Base-by-base conservation (phyloP, 495 filamentous ascomycete genomes). In the Penicillium bialowiezense region DNA sequence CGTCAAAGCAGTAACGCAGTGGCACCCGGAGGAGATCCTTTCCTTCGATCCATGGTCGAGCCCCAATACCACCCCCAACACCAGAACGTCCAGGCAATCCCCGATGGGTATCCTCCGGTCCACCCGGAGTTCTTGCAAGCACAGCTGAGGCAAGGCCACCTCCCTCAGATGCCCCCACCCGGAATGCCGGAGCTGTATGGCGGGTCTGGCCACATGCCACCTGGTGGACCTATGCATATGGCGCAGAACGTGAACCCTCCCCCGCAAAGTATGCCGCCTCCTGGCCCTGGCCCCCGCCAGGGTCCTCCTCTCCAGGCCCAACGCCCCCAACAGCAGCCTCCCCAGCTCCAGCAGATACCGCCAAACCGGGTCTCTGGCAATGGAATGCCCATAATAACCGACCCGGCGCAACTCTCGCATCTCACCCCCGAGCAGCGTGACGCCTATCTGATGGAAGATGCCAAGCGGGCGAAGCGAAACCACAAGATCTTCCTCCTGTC, bases 401-500 rank as follows among this genome's bases (percentile, higher is more conserved):
- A 80, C 67, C 86, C 77, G 18, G 78, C 88, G 42, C 91, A 96
- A 58, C 76, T 92, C 19, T 73, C 87, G 47, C 74, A 88, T 29
- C 73, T 95, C 41, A 81, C 85, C n/a, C 86, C 91, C 50, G 86
- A 90, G 35, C 78, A 86, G 41, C 89, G 91, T 51, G 76, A 83
- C 13, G 80, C 84, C 12, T 95, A 88, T 62, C 65, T 96, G 48
- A 80, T 87, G 51, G 93, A 96, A 56, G 93, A 97, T 63, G 91
- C 92, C 8, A 95, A 90, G 69, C 83, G 95, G 38, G 89, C 95
- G 3, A 99, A 99, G 71, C 84, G 93, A 24, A 97, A 97, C 62
- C 92, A 97, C 74, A 99, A 99, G 73, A 99, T 99, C 44, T 90
- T 88, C 59, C 79, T 93, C 19, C 73, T 99, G 19, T 95, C 95